Evolutionary conservation across 345 rosid species (phyloP).

Genomic region (Lenwebbia sp.): DNA sequence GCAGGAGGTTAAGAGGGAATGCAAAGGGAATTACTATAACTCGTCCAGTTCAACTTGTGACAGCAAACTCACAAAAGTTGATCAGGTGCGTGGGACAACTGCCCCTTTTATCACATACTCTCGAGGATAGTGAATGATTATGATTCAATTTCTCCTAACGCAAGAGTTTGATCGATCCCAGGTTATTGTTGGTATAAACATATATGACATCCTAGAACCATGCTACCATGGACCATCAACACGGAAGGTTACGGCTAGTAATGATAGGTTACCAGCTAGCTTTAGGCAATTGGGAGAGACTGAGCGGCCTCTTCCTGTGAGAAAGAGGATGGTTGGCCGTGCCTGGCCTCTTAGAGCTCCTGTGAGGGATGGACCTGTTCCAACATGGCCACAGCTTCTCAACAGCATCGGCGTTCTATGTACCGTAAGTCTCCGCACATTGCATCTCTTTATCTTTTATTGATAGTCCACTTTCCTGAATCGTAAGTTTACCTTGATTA

Average conservation of each 20-base stretch:
- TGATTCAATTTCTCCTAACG: not conserved
- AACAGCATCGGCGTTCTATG: constrained; percentile 8
- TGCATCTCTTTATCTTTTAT: not conserved
- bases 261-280: constrained; percentile 16
- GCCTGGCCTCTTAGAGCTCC: constrained; percentile 40
- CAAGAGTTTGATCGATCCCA: constrained; percentile 6
- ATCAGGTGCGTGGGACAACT: constrained; percentile 12
- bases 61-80: constrained; percentile 33
- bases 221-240: constrained; percentile 35
- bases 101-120: not conserved
- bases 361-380: constrained; percentile 16
- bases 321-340: constrained; percentile 24
- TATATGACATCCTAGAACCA: constrained; percentile 76
- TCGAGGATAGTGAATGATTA: not conserved
- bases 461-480: not conserved
- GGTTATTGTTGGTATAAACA: constrained; percentile 39
- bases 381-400: constrained; percentile 26
- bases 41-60: constrained; percentile 3
- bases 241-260: constrained; percentile 6
- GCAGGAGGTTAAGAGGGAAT: constrained; percentile 51
- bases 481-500: constrained; percentile 25
- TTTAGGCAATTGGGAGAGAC: constrained; percentile 13
- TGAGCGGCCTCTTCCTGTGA: constrained; percentile 17
- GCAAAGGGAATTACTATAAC: constrained; percentile 46
- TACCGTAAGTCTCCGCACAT: constrained; percentile 12